Conservation (phyloP, 1,284 basidiomycete species). For the Limonomyces culmigenus region DNA sequence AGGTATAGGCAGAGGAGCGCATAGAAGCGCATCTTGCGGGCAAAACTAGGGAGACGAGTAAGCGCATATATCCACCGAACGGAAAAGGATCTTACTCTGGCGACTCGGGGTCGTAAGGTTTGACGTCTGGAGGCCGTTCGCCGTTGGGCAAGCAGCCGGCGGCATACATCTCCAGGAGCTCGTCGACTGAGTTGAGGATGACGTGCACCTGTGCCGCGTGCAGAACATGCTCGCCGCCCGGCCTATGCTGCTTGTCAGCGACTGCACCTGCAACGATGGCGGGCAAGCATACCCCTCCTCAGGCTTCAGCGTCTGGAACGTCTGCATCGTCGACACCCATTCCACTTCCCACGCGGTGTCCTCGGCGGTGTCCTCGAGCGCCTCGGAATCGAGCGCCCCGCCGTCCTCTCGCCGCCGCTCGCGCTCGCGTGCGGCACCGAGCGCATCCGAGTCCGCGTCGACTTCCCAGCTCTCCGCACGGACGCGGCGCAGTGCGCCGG, state of each 20-base stretch:
- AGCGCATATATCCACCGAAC: constrained; percentile 2
- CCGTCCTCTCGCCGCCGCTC: constrained; percentile 18
- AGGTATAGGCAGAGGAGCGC: constrained; percentile 89
- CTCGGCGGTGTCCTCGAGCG: too few species aligned
- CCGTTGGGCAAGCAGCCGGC: too few species aligned
- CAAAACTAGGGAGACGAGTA: constrained; percentile 26
- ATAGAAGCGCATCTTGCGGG: constrained; percentile 75
- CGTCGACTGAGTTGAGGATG: constrained; percentile 58
- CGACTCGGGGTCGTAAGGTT: constrained; percentile 26
- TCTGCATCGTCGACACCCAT: constrained; percentile 32
- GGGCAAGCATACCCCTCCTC: constrained; percentile 34
- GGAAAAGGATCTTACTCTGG: constrained; percentile 37
- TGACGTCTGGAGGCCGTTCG: too few species aligned
- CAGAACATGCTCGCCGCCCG: constrained; percentile 66
- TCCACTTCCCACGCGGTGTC: constrained; percentile 55
- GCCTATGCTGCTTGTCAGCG: constrained; percentile 19
- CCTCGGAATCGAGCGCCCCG: constrained; percentile 28
- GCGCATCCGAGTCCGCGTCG: constrained; percentile 18
- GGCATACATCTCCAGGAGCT: constrained; percentile 56
- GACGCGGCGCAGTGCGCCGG: constrained; percentile 35
- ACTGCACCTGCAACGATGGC: constrained; percentile 1
- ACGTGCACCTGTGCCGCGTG: constrained; percentile 77
- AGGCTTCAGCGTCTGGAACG: constrained; percentile 30
- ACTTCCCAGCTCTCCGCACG: constrained; percentile 48
- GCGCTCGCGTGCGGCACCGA: constrained; percentile 1